Evolutionary conservation across 176 grass and related monocot species (phyloP).

Genomic region (Areca catechu): DNA sequence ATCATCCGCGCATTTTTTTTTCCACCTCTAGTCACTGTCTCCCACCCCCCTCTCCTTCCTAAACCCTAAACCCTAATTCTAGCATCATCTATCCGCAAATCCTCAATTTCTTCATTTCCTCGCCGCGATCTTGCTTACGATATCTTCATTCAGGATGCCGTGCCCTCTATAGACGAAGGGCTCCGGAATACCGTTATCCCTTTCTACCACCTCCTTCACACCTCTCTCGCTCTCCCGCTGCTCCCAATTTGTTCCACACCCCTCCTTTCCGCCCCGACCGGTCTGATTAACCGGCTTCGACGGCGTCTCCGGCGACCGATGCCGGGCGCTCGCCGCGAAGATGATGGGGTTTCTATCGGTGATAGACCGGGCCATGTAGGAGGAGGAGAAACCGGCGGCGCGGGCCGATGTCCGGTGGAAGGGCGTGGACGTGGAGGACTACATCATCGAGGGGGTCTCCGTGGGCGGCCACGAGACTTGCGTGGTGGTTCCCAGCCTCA

Average conservation of each 20-base stretch:
- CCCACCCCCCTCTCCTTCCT: too few species aligned
- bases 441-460: conserved; percentile 68
- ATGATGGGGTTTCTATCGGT: conserved; percentile 56
- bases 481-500: conserved; percentile 54
- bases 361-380: conserved; percentile 59
- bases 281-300: background rate
- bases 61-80: too few species aligned
- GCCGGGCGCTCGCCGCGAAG: conserved; percentile 36
- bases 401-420: conserved; percentile 73
- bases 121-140: too few species aligned
- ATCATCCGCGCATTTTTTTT: too few species aligned
- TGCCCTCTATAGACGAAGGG: too few species aligned
- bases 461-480: conserved; percentile 96
- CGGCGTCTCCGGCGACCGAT: background rate
- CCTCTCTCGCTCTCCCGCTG: conserved; percentile 7
- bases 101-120: too few species aligned
- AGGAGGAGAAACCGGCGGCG: conserved; percentile 89
- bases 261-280: background rate
- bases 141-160: too few species aligned
- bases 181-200: background rate
- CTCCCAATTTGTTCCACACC: conserved; percentile 2
- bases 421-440: conserved; percentile 73
- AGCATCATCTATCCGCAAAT: too few species aligned
- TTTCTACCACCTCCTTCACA: conserved; percentile 4
- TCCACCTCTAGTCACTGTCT: too few species aligned